Evolutionary conservation across 139 green algal species (phyloP).

Genomic region (Trebouxia sp.): DNA sequence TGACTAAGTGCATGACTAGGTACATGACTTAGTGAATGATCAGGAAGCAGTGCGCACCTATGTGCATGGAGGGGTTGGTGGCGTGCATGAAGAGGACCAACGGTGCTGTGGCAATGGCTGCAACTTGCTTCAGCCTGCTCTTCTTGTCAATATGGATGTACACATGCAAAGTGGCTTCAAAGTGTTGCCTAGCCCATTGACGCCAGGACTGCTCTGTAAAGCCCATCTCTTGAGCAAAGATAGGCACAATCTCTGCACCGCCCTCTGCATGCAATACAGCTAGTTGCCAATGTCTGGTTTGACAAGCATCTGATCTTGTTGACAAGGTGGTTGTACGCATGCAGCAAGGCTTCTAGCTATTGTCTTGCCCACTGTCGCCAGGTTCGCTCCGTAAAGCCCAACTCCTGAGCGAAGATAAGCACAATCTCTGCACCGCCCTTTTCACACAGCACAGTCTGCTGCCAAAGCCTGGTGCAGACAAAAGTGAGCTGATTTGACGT

Average conservation of each 20-base stretch:
- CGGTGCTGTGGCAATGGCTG: conserved; percentile 26
- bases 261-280: conserved; percentile 4
- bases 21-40: no score
- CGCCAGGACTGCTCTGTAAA: conserved; percentile 21
- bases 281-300: no score
- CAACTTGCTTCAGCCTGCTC: background rate
- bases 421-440: background rate
- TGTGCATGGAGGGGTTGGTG: conserved; percentile 48
- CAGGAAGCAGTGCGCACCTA: conserved; percentile 22
- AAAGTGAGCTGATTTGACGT: no score
- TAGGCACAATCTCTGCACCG: conserved; percentile 5
- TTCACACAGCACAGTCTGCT: no score
- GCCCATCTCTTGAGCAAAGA: conserved; percentile 26
- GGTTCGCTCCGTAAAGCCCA: conserved; percentile 11
- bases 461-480: no score
- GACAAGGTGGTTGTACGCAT: conserved; percentile 14
- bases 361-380: background rate
- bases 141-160: conserved; percentile 14
- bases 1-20: no score
- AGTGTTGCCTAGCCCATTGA: background rate
- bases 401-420: conserved; percentile 24
- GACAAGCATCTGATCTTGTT: background rate
- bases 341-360: background rate
- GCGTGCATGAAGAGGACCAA: conserved; percentile 45
- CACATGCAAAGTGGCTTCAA: conserved; percentile 10